Conservation (phyloP, 208 protist genomes). For the Crithidia acanthocephali region DNA sequence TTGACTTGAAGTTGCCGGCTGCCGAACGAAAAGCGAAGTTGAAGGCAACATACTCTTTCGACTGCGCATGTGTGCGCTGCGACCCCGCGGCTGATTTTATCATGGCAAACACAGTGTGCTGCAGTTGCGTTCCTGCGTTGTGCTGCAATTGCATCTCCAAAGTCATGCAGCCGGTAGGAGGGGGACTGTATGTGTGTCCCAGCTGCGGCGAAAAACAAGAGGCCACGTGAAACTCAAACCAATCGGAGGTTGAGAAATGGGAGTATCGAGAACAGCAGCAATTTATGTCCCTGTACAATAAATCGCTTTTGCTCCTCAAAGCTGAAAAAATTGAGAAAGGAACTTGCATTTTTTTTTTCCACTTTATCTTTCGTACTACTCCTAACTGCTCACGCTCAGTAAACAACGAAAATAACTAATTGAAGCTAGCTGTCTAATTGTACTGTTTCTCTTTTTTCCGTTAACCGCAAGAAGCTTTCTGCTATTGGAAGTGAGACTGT, state of each 20-base stretch:
- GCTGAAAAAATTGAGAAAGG: too few species aligned
- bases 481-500: too few species aligned
- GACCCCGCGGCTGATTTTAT: conserved; percentile 10
- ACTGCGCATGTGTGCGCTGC: conserved; percentile 32
- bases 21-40: conserved; percentile 28
- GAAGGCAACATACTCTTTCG: conserved; percentile 45
- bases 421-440: too few species aligned
- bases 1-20: conserved; percentile 35
- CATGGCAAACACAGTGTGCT: conserved; percentile 27
- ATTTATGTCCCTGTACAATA: neutral
- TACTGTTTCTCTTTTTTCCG: too few species aligned
- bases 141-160: conserved; percentile 39
- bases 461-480: too few species aligned
- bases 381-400: conserved; percentile 2
- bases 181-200: conserved; percentile 29
- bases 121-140: conserved; percentile 19
- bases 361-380: neutral
- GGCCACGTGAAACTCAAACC: neutral
- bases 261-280: neutral
- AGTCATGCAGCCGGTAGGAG: conserved; percentile 30
- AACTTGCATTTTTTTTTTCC: too few species aligned
- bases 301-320: too few species aligned
- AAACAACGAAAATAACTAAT: too few species aligned
- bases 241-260: neutral
- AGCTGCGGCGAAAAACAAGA: conserved; percentile 31